A percentile compares a stretch with the other conserved stretches of the same genome.
Conservation (phyloP, 371 early-diverging fungal genomes). For the Mucor irregularis region DNA sequence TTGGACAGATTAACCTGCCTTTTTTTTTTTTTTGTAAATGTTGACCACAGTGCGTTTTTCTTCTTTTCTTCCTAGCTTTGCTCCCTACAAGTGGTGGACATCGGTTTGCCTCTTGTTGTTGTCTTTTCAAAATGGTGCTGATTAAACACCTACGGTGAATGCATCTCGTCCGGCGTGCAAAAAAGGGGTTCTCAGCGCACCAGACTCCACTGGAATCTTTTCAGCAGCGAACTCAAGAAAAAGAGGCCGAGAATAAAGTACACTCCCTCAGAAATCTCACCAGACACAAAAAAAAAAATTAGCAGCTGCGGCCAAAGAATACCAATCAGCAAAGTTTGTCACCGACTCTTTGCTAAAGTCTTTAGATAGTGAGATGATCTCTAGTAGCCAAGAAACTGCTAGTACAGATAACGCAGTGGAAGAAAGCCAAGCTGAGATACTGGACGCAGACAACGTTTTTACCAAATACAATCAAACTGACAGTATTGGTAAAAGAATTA, state of each 20-base stretch:
- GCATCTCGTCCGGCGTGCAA: too few species aligned
- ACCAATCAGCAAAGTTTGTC: conserved; percentile 1
- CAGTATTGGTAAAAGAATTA: conserved; percentile 1
- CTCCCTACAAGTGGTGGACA: too few species aligned
- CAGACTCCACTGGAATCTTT: too few species aligned
- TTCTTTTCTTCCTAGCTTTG: too few species aligned
- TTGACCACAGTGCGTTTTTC: too few species aligned
- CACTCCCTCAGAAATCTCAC: background rate
- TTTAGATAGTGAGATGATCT: background rate
- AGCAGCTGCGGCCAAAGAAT: background rate
- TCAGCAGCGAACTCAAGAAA: too few species aligned
- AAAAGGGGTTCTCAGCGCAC: too few species aligned
- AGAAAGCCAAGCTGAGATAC: background rate
- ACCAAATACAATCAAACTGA: background rate
- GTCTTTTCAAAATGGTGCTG: too few species aligned
- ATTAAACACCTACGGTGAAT: too few species aligned
- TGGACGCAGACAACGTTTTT: background rate
- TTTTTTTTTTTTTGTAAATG: too few species aligned
- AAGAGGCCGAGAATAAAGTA: background rate
- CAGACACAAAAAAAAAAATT: background rate
- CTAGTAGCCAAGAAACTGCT: background rate
- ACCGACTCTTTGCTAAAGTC: background rate
- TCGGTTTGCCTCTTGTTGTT: too few species aligned
- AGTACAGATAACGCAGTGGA: background rate
- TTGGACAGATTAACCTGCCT: too few species aligned